Evolutionary conservation across 2,329 filamentous ascomycete species (phyloP), one percentile per base, ranked within the genome.

Genomic region (Penicillium sp.): DNA sequence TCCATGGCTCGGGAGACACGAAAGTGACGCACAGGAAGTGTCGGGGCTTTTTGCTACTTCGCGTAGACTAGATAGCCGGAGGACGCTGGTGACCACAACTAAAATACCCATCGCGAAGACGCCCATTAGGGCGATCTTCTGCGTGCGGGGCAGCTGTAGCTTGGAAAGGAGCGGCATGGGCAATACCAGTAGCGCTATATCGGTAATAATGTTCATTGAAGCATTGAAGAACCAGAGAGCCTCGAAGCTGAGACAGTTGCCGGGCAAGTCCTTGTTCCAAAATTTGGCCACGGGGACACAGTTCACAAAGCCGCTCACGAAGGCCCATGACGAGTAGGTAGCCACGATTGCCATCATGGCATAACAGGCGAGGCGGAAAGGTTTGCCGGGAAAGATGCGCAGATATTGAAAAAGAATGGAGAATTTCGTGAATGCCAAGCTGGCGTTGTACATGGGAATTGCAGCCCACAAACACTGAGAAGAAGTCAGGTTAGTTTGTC

Each of bases 321-420:
- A 60, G 5, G 69, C 69, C 65, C 68, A 71, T 12, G 64, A 52
- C 4, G 64, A 65, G 56, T 72, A 72, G 4, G 61, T 39, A 6
- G 64, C 62, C 15, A 72, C 57, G 61, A 69, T 45, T 1, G 60
- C 55, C 55, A 78, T 64, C 21, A 78, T 57, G 23, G 62, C 34
- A 48, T 68, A 73, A 55, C 74, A 75, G 29, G 63, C 54, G 8
- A 67, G 52, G 21, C 74, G 66, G 41, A 69, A 71, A 35, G 52
- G 56, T 21, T 57, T 65, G 46, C 62, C 60, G 44, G 62, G 67
- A 63, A 79, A 77, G 52, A 80, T 72, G 31, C 77, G 75, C 12
- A 79, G 67, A 56, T 79, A 78, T 64, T 79, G 76, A 37, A 76
- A 69, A 25, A 79, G 66, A 51, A 79, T 76, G 40, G 75, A 78